Evolutionary conservation across 495 filamentous ascomycete genomes (phyloP).

Genomic region (Penicillium antarcticum): DNA sequence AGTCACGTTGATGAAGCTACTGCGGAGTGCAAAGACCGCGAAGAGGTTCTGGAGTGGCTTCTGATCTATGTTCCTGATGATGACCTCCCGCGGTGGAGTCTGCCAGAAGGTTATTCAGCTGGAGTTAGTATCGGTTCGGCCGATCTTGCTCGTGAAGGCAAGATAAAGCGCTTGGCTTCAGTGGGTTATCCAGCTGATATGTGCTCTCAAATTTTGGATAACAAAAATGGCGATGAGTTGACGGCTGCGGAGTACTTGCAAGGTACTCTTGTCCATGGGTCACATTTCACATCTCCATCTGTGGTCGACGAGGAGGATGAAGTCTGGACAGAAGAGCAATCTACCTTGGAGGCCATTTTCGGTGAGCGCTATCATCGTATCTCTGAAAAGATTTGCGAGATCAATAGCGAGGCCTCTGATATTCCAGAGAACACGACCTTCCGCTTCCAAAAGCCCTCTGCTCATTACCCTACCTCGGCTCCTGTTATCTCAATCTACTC

Average conservation of each 20-base stretch:
- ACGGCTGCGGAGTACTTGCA: constrained; percentile 77
- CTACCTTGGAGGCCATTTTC: constrained; percentile 77
- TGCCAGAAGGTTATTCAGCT: constrained; percentile 86
- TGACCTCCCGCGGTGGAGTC: constrained; percentile 82
- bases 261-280: constrained; percentile 52
- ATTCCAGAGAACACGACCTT: constrained; percentile 37
- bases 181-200: constrained; percentile 83
- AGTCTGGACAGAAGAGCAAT: constrained; percentile 82
- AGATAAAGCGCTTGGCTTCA: constrained; percentile 75
- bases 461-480: constrained; percentile 67
- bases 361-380: constrained; percentile 55
- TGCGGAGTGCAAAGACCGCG: constrained; percentile 81
- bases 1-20: constrained; percentile 89
- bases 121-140: constrained; percentile 79
- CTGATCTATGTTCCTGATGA: constrained; percentile 96
- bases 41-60: constrained; percentile 90
- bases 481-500: constrained; percentile 70
- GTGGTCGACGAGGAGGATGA: constrained; percentile 26
- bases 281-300: constrained; percentile 13
- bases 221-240: constrained; percentile 66
- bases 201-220: constrained; percentile 70
- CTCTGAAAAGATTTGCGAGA: constrained; percentile 59
- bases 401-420: constrained; percentile 49
- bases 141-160: constrained; percentile 73
- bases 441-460: constrained; percentile 49